Evolutionary conservation across 2,329 filamentous ascomycete genomes (phyloP), one percentile per base, ranked within the genome.

Genomic region (Scolecobasidium constrictum): DNA sequence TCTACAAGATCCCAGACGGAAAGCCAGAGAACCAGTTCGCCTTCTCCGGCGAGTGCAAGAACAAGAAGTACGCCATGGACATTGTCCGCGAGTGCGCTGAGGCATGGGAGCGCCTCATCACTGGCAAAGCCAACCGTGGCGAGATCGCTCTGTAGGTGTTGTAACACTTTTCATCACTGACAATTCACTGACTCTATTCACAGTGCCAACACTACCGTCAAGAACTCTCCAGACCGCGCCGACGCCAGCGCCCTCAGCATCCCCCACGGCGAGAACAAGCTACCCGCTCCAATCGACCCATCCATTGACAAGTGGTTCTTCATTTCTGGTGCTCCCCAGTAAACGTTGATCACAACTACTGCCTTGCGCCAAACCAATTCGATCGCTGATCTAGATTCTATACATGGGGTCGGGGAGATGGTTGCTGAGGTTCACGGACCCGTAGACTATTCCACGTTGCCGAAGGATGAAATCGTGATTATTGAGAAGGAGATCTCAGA

Each of bases 261-360:
- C 53, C 86, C 87, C 47, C 60, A 75, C 50, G 73, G 84, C 68
- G 76, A 95, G 77, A 81, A 93, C 59, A 72, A 93, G 46, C 64
- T 76, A 44, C 79, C 92, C 47, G 90, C 82, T 52, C 88, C 90
- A 60, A 94, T 98, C 56, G 92, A 98, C 63, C 77, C 79, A 63
- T 93, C 82, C 68, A 94, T 96, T 62, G 92, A 98, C 79, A 98
- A 98, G 81, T 98, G 92, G 92, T 98, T 98, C 83, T 98, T 96
- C 80, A 98, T 98, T 69, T 94, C 87, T 65, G 92, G 92, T 67
- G 92, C 92, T 61, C 86, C 87, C 16, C 35, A 41, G 17, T 44
- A 44, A 35, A 44, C 12, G 7, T 22, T 23, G 9, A 9, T n/a
- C 26, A 31, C n/a, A n/a, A n/a, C n/a, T n/a, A n/a, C n/a, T n/a